These are phyloP conservation scores for Trichophyton verrucosum DNA, from an alignment of 2,329 filamentous ascomycete species.

Conservation along the genomic window DNA sequence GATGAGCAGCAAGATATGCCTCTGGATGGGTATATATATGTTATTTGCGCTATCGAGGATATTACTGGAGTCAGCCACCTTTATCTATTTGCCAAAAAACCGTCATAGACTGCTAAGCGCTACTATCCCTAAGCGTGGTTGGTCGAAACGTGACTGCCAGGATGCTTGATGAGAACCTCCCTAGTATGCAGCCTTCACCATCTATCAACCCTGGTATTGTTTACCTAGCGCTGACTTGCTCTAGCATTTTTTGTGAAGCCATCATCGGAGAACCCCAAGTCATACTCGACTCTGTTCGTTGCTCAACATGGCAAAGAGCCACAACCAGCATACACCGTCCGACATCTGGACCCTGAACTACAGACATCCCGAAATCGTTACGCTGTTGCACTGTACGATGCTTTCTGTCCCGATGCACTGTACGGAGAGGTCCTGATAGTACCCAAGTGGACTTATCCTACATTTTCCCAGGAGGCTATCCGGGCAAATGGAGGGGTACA, in stretches of 20 bases:
- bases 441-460: constrained; percentile 76
- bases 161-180: constrained; percentile 94
- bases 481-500: constrained; percentile 54
- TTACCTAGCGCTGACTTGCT: not conserved
- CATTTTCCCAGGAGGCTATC: constrained; percentile 67
- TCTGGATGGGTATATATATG: not conserved
- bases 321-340: constrained; percentile 64
- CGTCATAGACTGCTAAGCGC: not conserved
- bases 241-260: constrained; percentile 49
- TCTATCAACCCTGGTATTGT: not conserved
- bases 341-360: constrained; percentile 59
- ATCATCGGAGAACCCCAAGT: constrained; percentile 34
- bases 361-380: constrained; percentile 69
- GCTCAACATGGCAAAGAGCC: constrained; percentile 71
- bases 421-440: constrained; percentile 76
- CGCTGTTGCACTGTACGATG: constrained; percentile 72
- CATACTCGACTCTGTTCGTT: constrained; percentile 30
- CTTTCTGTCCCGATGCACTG: constrained; percentile 65
- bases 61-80: not conserved
- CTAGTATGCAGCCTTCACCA: constrained; percentile 38
- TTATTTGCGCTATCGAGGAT: not conserved
- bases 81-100: not conserved
- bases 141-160: constrained; percentile 9
- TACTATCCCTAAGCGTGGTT: not conserved
- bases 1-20: not conserved